Evolutionary conservation across 2,329 filamentous ascomycete species (phyloP), one percentile per base, ranked within the genome.

Genomic region (Xylaria sp.): DNA sequence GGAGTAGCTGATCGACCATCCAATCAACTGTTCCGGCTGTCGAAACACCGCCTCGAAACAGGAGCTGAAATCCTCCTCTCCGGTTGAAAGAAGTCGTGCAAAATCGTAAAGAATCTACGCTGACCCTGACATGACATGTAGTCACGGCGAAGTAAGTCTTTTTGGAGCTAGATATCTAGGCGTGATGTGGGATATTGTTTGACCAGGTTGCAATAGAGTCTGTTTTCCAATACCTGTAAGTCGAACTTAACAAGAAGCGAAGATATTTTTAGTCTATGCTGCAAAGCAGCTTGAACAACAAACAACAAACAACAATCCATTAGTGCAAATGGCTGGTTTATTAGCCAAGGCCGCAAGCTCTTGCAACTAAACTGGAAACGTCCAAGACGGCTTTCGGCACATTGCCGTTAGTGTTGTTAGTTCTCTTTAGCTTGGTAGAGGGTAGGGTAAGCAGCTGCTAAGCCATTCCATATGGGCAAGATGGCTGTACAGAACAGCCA

Each of bases 1-100:
- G 4, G 20, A 28, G 41, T n/a, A 23, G 66, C 31, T 64, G 49
- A 64, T 62, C 55, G 61, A 33, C 18, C n/a, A 10, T n/a, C 62
- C 61, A 61, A 57, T 64, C 55, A 60, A 46, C 5, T 46, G 2
- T 9, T 36, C 10, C 8, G 15, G 23, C 41, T 23, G 20, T 8
- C 43, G 51, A 65, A 60, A 69, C 67, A 69, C 67, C 28, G 67
- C 67, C 67, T 67, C 64, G 31, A 60, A 46, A 66, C 63, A 52
- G 56, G 54, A 67, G 64, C 59, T 69, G 67, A 67, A 59, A 56
- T 60, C 23, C 56, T 25, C 57, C 31, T 49, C 43, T 49, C 43
- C 49, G 15, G 13, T 33, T 25, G 33, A 36, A 36, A 36, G 33
- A 36, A 36, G 33, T 36, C 10, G 41, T 39, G 52, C 28, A 8